Conservation (phyloP, 148 eudicot genomes). For the Amaranthus cruentus region DNA sequence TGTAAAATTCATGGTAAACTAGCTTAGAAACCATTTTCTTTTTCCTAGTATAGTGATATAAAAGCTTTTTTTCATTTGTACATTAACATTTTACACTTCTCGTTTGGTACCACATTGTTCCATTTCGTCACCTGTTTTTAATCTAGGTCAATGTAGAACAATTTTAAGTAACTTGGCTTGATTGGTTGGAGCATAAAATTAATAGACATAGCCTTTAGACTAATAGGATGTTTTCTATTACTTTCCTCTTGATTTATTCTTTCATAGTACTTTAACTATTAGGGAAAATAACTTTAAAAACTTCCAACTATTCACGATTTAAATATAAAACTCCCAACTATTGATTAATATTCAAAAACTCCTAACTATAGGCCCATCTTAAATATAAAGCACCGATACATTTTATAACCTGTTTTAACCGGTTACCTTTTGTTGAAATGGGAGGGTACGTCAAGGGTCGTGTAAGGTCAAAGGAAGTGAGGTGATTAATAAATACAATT, state of each 20-base stretch:
- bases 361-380: too few relatives aligned
- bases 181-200: neutral
- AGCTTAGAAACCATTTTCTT: neutral
- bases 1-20: neutral
- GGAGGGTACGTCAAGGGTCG: too few relatives aligned
- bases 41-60: neutral
- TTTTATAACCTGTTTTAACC: too few relatives aligned
- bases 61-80: neutral
- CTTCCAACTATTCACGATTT: too few relatives aligned
- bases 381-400: too few relatives aligned
- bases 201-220: neutral
- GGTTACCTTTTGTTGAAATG: too few relatives aligned
- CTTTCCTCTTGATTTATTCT: conserved; percentile 1
- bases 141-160: neutral
- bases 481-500: too few relatives aligned
- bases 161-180: neutral
- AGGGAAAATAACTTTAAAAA: too few relatives aligned
- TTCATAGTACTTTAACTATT: neutral
- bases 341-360: too few relatives aligned
- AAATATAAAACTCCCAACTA: too few relatives aligned
- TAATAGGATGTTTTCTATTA: neutral
- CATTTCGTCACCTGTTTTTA: neutral
- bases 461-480: too few relatives aligned
- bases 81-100: neutral
- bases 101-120: neutral